phyloP scores from a whole-genome alignment of 257 asterid genomes.

The Euphrasia confusa region DNA sequence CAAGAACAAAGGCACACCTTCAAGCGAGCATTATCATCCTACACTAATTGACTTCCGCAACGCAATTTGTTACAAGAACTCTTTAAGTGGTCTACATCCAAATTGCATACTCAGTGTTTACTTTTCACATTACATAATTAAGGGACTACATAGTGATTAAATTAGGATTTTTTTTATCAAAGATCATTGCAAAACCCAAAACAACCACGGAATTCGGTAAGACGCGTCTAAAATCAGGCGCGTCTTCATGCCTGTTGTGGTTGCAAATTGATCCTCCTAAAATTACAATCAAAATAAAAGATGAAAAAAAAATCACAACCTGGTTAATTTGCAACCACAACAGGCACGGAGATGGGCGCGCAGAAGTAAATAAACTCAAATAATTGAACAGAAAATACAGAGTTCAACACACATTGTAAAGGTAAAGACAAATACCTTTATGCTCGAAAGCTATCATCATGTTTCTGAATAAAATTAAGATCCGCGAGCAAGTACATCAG shows the following conservation, averaged over 20 bases:
- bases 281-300: neutral
- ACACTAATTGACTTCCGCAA: neutral
- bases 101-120: neutral
- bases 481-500: conserved; percentile 78
- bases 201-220: conserved; percentile 17
- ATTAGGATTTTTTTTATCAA: neutral
- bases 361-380: neutral
- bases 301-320: too few relatives aligned
- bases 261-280: conserved; percentile 5
- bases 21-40: neutral
- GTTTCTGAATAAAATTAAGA: conserved; percentile 46
- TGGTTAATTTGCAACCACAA: neutral
- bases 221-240: too few relatives aligned
- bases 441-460: conserved; percentile 67
- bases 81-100: conserved; percentile 3
- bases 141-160: neutral
- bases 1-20: neutral
- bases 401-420: conserved; percentile 10
- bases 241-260: too few relatives aligned
- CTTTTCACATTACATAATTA: neutral
- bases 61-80: neutral
- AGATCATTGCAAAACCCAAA: neutral
- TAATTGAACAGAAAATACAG: neutral
- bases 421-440: conserved; percentile 38
- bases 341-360: too few relatives aligned